These are phyloP conservation scores for Penicillium sp. DNA, from an alignment of 2,329 filamentous ascomycete genomes.

Conservation along the genomic window DNA sequence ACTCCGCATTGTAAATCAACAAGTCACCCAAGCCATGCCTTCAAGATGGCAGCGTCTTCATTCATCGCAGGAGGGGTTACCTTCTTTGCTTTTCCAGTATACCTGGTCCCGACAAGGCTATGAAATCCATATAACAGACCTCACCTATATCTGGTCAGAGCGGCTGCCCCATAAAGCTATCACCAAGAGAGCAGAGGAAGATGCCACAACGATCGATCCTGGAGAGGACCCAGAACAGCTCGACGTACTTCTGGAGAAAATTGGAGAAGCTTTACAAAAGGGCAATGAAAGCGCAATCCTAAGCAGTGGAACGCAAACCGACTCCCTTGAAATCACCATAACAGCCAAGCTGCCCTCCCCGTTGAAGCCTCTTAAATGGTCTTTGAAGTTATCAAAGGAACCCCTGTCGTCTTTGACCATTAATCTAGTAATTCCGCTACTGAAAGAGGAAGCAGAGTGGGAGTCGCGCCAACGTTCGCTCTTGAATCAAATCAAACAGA, in stretches of 20 bases:
- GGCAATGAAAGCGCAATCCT: slow-evolving; percentile 28
- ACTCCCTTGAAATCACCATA: slow-evolving; percentile 41
- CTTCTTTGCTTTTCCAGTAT: slow-evolving; percentile 36
- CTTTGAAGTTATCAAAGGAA: slow-evolving; percentile 38
- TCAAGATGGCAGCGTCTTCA: slow-evolving; percentile 32
- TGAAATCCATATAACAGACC: slow-evolving; percentile 49
- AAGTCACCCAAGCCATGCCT: slow-evolving; percentile 22
- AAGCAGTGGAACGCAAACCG: slow-evolving; percentile 18
- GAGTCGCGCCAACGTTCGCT: slow-evolving; percentile 43
- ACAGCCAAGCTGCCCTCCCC: slow-evolving; percentile 46
- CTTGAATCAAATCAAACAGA: slow-evolving; percentile 45
- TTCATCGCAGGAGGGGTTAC: slow-evolving; percentile 19
- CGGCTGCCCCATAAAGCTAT: slow-evolving; percentile 41
- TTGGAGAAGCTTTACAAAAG: slow-evolving; percentile 42
- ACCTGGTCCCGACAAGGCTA: slow-evolving; percentile 37
- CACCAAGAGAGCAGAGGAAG: slow-evolving; percentile 40
- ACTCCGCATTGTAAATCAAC: background rate
- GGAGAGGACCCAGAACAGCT: slow-evolving; percentile 50
- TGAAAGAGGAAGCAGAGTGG: slow-evolving; percentile 42
- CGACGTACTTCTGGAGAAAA: slow-evolving; percentile 48
- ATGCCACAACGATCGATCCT: slow-evolving; percentile 52
- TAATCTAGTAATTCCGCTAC: slow-evolving; percentile 47
- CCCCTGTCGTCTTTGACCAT: slow-evolving; percentile 37
- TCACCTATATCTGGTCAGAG: slow-evolving; percentile 52
- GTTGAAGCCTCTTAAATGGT: slow-evolving; percentile 48